Conservation (phyloP, 2,329 filamentous ascomycete genomes). For the Fusarium napiforme region DNA sequence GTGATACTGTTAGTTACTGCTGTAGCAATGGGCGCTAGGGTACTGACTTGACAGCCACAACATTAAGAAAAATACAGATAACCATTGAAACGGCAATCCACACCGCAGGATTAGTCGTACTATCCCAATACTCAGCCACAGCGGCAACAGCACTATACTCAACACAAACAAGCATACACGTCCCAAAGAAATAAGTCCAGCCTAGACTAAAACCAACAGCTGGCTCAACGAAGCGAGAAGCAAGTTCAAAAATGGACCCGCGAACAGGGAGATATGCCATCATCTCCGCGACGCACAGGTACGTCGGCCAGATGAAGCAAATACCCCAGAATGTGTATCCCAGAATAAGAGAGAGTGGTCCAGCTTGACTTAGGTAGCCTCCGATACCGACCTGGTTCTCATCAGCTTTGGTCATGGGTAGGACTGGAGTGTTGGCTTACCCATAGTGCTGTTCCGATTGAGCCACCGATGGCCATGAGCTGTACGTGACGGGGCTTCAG, state of each 20-base stretch:
- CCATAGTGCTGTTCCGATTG: slow-evolving; percentile 58
- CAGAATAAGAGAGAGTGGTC: neutral
- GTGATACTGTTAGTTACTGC: fast-evolving
- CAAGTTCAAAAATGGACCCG: neutral
- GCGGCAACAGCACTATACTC: neutral
- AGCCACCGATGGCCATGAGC: slow-evolving; percentile 60
- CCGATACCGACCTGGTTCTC: neutral
- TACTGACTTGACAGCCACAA: neutral
- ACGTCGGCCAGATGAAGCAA: neutral
- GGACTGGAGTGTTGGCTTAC: neutral
- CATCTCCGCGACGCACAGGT: neutral
- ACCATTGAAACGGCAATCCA: neutral
- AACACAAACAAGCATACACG: neutral
- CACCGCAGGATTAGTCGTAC: neutral
- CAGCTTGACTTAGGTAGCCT: neutral
- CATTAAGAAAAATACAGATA: neutral
- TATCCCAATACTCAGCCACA: neutral
- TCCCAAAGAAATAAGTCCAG: neutral
- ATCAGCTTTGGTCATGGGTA: neutral
- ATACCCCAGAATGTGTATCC: neutral
- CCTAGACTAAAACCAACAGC: neutral
- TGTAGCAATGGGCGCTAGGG: fast-evolving
- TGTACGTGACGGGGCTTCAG: slow-evolving; percentile 56
- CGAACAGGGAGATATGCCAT: neutral
- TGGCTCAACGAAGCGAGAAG: neutral